Conservation (phyloP, 768 basidiomycete genomes). For the Dentipellis fragilis region DNA sequence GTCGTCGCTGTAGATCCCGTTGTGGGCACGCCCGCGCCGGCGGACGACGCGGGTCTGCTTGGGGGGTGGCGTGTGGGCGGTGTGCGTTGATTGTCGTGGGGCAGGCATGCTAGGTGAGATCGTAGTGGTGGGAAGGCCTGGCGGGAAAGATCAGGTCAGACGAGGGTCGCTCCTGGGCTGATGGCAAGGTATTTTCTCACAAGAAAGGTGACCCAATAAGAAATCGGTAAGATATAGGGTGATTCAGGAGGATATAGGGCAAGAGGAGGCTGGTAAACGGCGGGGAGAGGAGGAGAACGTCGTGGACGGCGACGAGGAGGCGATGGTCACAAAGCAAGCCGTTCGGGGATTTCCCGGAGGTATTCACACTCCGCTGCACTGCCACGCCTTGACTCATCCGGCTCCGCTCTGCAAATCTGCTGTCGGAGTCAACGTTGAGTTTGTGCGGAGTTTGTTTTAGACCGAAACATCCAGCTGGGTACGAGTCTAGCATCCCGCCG, state of each 20-base stretch:
- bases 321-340: neutral
- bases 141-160: neutral
- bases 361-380: neutral
- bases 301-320: slow-evolving; percentile 3
- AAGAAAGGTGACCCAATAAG: neutral
- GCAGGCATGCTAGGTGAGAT: slow-evolving; percentile 13
- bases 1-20: slow-evolving; percentile 57
- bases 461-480: too few species aligned
- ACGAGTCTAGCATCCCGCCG: too few species aligned
- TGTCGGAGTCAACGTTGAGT: too few species aligned
- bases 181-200: too few species aligned
- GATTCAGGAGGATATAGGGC: neutral
- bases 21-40: slow-evolving; percentile 53
- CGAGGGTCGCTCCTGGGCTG: neutral
- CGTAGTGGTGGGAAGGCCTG: neutral
- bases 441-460: too few species aligned
- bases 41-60: slow-evolving; percentile 37
- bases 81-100: slow-evolving; percentile 3
- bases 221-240: neutral
- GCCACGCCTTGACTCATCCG: neutral
- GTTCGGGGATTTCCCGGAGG: neutral
- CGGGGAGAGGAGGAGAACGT: slow-evolving; percentile 1
- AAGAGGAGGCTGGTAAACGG: neutral
- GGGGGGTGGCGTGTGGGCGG: slow-evolving; percentile 4
- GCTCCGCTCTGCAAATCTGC: neutral